phyloP scores from a whole-genome alignment of 2,329 filamentous ascomycete species.

The Fusarium virguliforme region DNA sequence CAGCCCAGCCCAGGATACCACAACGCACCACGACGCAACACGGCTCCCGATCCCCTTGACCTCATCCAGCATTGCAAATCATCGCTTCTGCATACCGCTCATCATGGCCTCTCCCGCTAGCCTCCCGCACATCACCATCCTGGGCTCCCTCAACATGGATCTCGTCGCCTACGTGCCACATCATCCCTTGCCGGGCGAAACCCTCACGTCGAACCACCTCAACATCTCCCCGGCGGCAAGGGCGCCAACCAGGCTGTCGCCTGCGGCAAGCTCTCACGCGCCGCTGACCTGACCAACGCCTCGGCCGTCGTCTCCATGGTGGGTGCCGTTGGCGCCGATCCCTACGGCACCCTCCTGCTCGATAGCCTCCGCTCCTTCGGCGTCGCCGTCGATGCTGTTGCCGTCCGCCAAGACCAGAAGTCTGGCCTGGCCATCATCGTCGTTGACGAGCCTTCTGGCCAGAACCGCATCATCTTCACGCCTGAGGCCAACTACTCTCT shows the following conservation, averaged over 20 bases:
- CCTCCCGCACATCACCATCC: conserved; percentile 77
- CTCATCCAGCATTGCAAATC: conserved; percentile 17
- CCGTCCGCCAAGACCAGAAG: conserved; percentile 61
- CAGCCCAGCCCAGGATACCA: conserved; percentile 6
- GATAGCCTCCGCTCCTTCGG: conserved; percentile 73
- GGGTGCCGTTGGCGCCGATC: conserved; percentile 80
- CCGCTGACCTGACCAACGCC: conserved; percentile 57
- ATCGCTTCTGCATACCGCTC: conserved; percentile 20
- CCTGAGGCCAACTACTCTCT: conserved; percentile 78
- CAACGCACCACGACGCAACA: conserved; percentile 15
- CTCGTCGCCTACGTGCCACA: conserved; percentile 90
- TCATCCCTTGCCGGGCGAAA: conserved; percentile 88
- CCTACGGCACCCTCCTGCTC: conserved; percentile 75
- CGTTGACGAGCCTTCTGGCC: conserved; percentile 79
- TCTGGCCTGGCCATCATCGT: conserved; percentile 84
- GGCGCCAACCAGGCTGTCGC: conserved; percentile 96
- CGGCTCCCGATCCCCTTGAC: conserved; percentile 19
- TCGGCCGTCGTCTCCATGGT: conserved; percentile 75
- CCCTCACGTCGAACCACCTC: conserved; percentile 84
- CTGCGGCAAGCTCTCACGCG: conserved; percentile 83
- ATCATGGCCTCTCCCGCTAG: conserved; percentile 46
- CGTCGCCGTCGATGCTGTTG: conserved; percentile 72
- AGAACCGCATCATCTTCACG: conserved; percentile 83
- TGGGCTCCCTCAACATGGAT: conserved; percentile 96
- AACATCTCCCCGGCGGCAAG: conserved; percentile 89